A percentile compares a stretch with the other conserved stretches of the same genome.
phyloP scores from a whole-genome alignment of 2,329 filamentous ascomycete species.

The Cladophialophora bantiana region DNA sequence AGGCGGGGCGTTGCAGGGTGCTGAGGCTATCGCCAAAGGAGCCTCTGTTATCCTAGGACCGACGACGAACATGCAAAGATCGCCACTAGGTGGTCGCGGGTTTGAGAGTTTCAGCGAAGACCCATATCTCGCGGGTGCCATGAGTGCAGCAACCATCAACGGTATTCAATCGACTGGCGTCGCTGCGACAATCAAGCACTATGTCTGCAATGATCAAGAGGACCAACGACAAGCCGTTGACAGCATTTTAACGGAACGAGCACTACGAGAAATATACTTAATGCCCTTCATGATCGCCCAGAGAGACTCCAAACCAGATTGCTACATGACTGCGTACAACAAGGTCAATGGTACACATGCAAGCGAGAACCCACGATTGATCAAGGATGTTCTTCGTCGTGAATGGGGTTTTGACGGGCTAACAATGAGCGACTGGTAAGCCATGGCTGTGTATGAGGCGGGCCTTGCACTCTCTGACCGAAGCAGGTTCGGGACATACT shows the following conservation, averaged over 20 bases:
- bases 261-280: slow-evolving; percentile 69
- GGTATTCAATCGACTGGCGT: slow-evolving; percentile 77
- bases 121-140: slow-evolving; percentile 75
- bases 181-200: slow-evolving; percentile 77
- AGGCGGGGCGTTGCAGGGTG: slow-evolving; percentile 73
- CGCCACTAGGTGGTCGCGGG: slow-evolving; percentile 81
- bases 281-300: slow-evolving; percentile 69
- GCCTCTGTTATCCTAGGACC: slow-evolving; percentile 77
- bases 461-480: not conserved
- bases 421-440: slow-evolving; percentile 56
- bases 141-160: slow-evolving; percentile 74
- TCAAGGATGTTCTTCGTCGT: slow-evolving; percentile 53
- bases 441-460: not conserved
- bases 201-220: slow-evolving; percentile 57
- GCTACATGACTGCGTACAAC: slow-evolving; percentile 67
- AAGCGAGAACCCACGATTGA: slow-evolving; percentile 51
- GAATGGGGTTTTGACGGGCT: slow-evolving; percentile 57
- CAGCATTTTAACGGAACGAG: slow-evolving; percentile 57
- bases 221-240: slow-evolving; percentile 53
- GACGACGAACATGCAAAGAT: slow-evolving; percentile 81
- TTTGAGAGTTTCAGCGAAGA: slow-evolving; percentile 90
- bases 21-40: slow-evolving; percentile 75
- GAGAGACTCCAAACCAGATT: slow-evolving; percentile 61
- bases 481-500: slow-evolving; percentile 55
- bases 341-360: slow-evolving; percentile 60